Conservation (phyloP, 352 stramenopile species). For the Globisporangium rhizosaccharum region DNA sequence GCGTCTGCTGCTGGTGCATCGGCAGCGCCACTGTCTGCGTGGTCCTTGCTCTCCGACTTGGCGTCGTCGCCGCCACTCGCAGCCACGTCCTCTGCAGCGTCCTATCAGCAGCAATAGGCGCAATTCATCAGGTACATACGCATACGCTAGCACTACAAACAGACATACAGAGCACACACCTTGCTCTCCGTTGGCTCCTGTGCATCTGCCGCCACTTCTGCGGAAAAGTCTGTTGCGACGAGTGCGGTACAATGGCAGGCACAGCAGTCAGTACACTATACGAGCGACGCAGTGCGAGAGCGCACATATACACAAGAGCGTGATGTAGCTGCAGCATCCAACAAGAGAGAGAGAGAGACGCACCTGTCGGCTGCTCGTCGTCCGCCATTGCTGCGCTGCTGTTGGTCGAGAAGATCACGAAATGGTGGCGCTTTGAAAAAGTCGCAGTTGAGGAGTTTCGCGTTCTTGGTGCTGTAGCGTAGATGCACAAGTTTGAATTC, state of each 20-base stretch:
- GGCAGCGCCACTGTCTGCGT: too few relatives aligned
- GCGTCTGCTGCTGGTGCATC: neutral
- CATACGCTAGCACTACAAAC: too few relatives aligned
- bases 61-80: neutral
- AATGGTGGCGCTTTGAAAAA: neutral
- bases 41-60: neutral
- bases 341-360: neutral
- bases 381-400: neutral
- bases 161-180: conserved; percentile 1
- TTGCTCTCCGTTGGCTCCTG: conserved; percentile 1
- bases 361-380: neutral
- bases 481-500: too few relatives aligned
- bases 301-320: neutral
- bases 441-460: too few relatives aligned
- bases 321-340: neutral
- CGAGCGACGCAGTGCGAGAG: neutral
- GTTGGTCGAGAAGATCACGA: neutral
- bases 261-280: neutral
- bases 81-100: neutral
- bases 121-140: neutral
- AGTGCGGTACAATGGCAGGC: too few relatives aligned
- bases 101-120: neutral
- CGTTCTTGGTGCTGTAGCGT: too few relatives aligned
- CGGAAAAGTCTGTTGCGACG: neutral
- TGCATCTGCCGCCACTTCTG: neutral